Percentiles rank a stretch among this genome's conserved stretches.
phyloP scores from a whole-genome alignment of 257 asterid species.

The Fraxinus anomala region DNA sequence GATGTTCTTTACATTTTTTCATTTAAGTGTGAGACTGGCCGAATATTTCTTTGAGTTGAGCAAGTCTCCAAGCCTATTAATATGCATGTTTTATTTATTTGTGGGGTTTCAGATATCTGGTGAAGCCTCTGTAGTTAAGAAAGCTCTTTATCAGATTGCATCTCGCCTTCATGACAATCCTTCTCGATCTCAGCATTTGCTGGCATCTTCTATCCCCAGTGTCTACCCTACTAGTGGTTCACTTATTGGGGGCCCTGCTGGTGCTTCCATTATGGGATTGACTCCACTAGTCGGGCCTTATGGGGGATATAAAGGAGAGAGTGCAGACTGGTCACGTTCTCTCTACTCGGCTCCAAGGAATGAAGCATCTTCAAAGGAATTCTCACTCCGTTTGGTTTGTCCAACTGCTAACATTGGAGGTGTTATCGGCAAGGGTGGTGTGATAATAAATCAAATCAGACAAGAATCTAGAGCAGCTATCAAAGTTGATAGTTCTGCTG shows the following conservation, averaged over 20 bases:
- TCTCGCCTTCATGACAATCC: constrained; percentile 90
- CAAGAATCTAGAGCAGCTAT: constrained; percentile 85
- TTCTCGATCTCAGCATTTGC: constrained; percentile 83
- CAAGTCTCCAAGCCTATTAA: background rate
- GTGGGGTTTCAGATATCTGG: constrained; percentile 68
- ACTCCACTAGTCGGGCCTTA: constrained; percentile 70
- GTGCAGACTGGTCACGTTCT: constrained; percentile 72
- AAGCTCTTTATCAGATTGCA: constrained; percentile 79
- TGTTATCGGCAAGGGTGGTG: constrained; percentile 94
- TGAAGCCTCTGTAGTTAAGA: constrained; percentile 69
- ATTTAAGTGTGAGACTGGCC: background rate
- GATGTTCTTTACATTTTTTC: background rate
- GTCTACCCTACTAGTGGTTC: constrained; percentile 66
- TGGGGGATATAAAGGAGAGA: constrained; percentile 87
- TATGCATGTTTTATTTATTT: constrained; percentile 15
- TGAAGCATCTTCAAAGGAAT: constrained; percentile 73
- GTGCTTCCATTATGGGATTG: constrained; percentile 77
- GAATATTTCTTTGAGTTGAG: background rate
- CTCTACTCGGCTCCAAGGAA: constrained; percentile 71
- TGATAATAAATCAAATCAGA: constrained; percentile 82
- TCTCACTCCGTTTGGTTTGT: constrained; percentile 76
- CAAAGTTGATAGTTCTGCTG: constrained; percentile 81
- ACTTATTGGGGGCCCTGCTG: constrained; percentile 57
- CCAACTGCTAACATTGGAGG: constrained; percentile 87
- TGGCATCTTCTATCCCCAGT: constrained; percentile 67